Conservation (phyloP, 768 basidiomycete species). For the Rhodotorula babjevae region DNA sequence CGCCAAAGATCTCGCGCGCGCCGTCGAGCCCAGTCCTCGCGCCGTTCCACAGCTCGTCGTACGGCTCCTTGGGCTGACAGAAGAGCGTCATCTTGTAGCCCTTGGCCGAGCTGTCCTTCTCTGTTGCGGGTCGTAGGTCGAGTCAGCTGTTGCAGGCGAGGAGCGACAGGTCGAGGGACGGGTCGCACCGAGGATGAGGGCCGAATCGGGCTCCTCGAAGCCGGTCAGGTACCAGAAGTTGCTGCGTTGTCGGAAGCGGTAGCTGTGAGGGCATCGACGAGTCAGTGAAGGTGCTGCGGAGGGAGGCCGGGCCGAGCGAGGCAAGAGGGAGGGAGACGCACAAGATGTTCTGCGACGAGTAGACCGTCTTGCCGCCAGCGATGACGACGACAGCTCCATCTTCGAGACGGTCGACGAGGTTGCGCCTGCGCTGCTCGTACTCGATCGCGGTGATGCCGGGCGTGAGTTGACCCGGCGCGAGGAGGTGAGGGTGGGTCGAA, state of each 20-base stretch:
- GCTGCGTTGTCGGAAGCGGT: slow-evolving; percentile 87
- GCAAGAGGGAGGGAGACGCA: slow-evolving; percentile 1
- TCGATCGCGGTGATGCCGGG: slow-evolving; percentile 73
- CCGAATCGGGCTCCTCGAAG: slow-evolving; percentile 87
- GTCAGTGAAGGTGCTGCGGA: not conserved
- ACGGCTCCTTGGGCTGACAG: slow-evolving; percentile 64
- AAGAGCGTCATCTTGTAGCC: slow-evolving; percentile 88
- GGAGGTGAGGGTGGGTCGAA: slow-evolving; percentile 76
- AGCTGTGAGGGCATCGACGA: slow-evolving; percentile 54
- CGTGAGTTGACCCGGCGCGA: slow-evolving; percentile 65
- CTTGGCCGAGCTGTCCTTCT: slow-evolving; percentile 52
- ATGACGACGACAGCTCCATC: slow-evolving; percentile 69
- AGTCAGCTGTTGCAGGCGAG: not conserved
- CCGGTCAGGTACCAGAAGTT: slow-evolving; percentile 96
- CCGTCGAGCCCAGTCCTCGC: slow-evolving; percentile 67
- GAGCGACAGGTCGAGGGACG: not conserved
- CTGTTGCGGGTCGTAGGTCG: not conserved
- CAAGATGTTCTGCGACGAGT: slow-evolving; percentile 72
- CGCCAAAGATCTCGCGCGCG: slow-evolving; percentile 64
- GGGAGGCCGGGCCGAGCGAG: too few relatives aligned
- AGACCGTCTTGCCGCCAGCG: slow-evolving; percentile 73
- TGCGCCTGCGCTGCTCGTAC: slow-evolving; percentile 65
- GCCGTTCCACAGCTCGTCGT: slow-evolving; percentile 89
- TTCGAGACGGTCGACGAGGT: slow-evolving; percentile 69
- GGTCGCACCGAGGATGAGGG: slow-evolving; percentile 68